Base-by-base conservation (phyloP, 1,284 basidiomycete species). In the Waitea zeae region DNA sequence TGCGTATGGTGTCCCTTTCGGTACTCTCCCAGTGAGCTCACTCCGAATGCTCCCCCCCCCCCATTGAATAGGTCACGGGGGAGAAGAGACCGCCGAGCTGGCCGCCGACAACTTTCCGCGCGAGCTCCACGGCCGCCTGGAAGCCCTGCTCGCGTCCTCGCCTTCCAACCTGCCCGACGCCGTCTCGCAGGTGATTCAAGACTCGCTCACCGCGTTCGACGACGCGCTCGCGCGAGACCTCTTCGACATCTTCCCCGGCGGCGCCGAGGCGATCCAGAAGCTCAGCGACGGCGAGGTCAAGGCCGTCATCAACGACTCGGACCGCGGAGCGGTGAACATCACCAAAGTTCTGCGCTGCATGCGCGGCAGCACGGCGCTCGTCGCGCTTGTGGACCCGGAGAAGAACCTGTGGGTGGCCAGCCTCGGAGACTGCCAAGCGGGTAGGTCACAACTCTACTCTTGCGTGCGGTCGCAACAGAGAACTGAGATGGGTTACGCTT, bases 221-320 rank as follows among this genome's bases (percentile, higher is more conserved):
- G 44, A 54, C 5, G 37, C 41, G 12, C 53, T 64, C 26, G 51
- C 51, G 39, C 34, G 44, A 14, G 52, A 48, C 12, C 33, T 55
- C 5, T 39, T 44, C 19, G 43, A 41, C 9, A 41, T 57, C 17
- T 56, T 58, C 31, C 54, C 56, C 14, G 47, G 46, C 12, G 45
- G 44, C 6, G 34, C 45, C 5, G 43, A 41, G 18, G 37, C 31
- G 17, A 14, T 49, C 31, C 22, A 38, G 46, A 24, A n/a, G 41
- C 49, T 53, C 35, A 48, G 54, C 4, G 54, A 61, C 37, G 52
- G 52, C 17, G 52, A 62, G 18, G 54, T 67, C 20, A 42, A 42
- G 12, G 40, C 42, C 9, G 51, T 59, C 20, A 52, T 64, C 37
- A 61, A 57, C 37, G 44, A 52, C 9, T 6, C 6, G 11, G 29